Base-by-base conservation (phyloP, 1,284 basidiomycete species). In the Schizophyllum amplum region DNA sequence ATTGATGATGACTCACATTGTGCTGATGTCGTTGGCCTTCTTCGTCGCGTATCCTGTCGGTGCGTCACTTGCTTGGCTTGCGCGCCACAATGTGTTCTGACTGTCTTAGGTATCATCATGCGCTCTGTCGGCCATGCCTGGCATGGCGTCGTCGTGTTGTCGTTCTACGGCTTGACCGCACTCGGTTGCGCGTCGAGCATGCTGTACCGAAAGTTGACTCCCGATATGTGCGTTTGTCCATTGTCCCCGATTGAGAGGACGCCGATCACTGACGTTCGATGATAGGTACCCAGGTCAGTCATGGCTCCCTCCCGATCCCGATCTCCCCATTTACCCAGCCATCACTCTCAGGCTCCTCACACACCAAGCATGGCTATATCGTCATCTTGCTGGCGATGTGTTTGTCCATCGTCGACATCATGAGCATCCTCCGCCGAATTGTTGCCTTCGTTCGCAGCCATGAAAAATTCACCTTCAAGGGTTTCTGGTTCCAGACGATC, bases 1-100 rank as follows among this genome's bases (percentile, higher is more conserved):
- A 11, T 70, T 91, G 53, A 88, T 92, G 72, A 73, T 77, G 47
- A 68, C 81, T 2, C 90, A 94, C 68, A 79, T 75, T 22, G 58
- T 84, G 2, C 79, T 81, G 65, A 89, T 92, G 86, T 75, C 71
- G 57, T 65, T 85, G 4, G 88, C 89, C 7, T 92, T 90, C 70
- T 90, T 92, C 64, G 77, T 83, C 13, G 80, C 84, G 20, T 77
- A 92, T 21, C 90, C 91, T 17, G 74, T 83, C 54, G 84, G 91
- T 92, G 67, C 66, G 77, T 42, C 17, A 17, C 33, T 42, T 9
- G 17, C 13, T 42, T 42, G 33, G 2, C 7, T 66, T n/a, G n/a
- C 33, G 33, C 33, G 33, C 7, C 33, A 42, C 13, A 9, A 9
- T 17, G 33, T 17, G 11, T 17, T 42, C 33, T 42, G 27, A 52